phyloP scores from a whole-genome alignment of 1,284 basidiomycete genomes.

The Trichosporon coremiiforme region DNA sequence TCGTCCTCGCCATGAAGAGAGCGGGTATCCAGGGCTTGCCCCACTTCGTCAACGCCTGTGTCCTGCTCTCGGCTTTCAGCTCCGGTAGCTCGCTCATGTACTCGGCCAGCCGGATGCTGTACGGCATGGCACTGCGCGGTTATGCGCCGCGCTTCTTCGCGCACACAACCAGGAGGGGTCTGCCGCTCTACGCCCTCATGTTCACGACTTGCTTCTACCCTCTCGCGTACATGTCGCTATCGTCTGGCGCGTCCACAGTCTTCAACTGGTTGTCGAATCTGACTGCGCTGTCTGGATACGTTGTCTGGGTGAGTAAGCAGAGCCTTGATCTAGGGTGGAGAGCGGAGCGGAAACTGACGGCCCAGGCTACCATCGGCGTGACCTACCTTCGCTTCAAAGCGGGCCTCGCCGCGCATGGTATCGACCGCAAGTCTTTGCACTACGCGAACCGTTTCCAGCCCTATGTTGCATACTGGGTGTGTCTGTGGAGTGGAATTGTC shows the following conservation, averaged over 20 bases:
- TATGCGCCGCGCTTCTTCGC: constrained; percentile 76
- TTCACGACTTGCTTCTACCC: constrained; percentile 67
- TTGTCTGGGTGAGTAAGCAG: constrained; percentile 25
- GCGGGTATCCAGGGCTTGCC: constrained; percentile 74
- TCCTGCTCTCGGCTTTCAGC: constrained; percentile 82
- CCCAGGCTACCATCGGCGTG: constrained; percentile 26
- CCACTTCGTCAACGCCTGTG: constrained; percentile 77
- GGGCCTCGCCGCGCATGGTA: constrained; percentile 38
- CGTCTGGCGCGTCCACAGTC: constrained; percentile 63
- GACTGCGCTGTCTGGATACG: constrained; percentile 35
- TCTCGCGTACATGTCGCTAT: constrained; percentile 67
- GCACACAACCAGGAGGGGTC: constrained; percentile 66
- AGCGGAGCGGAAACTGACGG: not conserved
- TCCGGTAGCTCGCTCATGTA: constrained; percentile 82
- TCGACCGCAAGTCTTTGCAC: constrained; percentile 30
- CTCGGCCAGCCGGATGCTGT: constrained; percentile 74
- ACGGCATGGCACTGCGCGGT: constrained; percentile 73
- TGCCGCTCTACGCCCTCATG: constrained; percentile 70
- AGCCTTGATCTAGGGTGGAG: too few relatives aligned
- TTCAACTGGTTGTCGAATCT: constrained; percentile 72
- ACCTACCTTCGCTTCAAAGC: constrained; percentile 42
- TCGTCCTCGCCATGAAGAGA: constrained; percentile 63
- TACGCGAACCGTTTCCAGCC: constrained; percentile 27
- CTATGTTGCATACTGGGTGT: constrained; percentile 27
- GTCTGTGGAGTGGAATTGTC: constrained; percentile 33